A percentile compares a stretch with the other conserved stretches of the same genome.
phyloP scores from a whole-genome alignment of 148 eudicot species.

The Fagopyrum tataricum region DNA sequence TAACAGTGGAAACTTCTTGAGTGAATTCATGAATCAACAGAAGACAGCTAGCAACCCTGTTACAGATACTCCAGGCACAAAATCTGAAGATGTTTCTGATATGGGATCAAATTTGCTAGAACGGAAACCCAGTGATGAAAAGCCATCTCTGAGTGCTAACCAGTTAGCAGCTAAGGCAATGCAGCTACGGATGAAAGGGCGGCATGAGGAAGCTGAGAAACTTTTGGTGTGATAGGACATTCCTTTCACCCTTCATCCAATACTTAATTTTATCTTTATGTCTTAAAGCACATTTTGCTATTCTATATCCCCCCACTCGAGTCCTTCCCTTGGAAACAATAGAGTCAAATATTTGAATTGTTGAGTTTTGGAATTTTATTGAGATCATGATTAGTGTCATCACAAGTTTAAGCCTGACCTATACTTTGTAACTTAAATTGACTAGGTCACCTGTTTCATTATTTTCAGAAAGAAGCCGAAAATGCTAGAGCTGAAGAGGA shows the following conservation, averaged over 20 bases:
- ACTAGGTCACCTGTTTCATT: constrained; percentile 17
- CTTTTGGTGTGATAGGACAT: constrained; percentile 49
- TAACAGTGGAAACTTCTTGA: constrained; percentile 78
- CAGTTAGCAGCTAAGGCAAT: constrained; percentile 89
- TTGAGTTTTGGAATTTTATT: neutral
- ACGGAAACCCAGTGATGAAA: constrained; percentile 24
- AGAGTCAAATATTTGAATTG: neutral
- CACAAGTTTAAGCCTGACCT: neutral
- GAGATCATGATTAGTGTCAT: neutral
- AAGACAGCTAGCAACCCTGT: constrained; percentile 22
- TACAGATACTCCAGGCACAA: constrained; percentile 20
- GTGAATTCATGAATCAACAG: constrained; percentile 27
- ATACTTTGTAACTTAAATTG: neutral
- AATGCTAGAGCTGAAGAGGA: constrained; percentile 28
- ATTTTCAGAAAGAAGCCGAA: constrained; percentile 65
- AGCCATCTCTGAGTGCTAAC: constrained; percentile 70
- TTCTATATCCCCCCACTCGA: neutral
- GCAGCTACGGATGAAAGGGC: constrained; percentile 90
- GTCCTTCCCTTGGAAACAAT: neutral
- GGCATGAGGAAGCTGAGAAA: constrained; percentile 81
- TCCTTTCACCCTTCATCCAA: neutral
- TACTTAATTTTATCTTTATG: neutral
- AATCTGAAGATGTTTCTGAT: constrained; percentile 26
- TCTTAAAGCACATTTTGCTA: neutral
- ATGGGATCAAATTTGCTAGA: constrained; percentile 21